A percentile compares a stretch with the other conserved stretches of the same genome.
Conservation (phyloP, 208 protist genomes). For the Crithidia mellificae region DNA sequence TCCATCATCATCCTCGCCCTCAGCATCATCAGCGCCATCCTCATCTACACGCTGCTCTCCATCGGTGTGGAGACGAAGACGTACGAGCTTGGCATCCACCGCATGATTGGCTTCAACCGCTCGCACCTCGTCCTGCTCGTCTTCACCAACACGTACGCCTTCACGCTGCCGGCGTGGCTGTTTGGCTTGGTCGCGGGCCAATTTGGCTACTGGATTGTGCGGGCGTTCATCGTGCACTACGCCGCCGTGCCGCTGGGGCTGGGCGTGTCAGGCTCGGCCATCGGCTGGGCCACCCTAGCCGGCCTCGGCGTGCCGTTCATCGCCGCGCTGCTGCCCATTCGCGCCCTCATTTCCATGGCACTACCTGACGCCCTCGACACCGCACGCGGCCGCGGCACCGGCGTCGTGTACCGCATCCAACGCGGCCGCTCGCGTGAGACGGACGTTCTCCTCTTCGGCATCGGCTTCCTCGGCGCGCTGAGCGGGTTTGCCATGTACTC, state of each 20-base stretch:
- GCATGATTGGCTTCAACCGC: conserved; percentile 89
- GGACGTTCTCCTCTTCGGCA: conserved; percentile 34
- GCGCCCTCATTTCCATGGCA: conserved; percentile 54
- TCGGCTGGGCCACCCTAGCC: conserved; percentile 70
- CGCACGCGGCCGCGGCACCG: conserved; percentile 37
- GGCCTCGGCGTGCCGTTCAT: conserved; percentile 85
- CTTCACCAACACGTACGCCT: conserved; percentile 64
- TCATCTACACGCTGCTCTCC: conserved; percentile 95
- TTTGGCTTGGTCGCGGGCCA: conserved; percentile 78
- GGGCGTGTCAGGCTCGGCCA: conserved; percentile 33
- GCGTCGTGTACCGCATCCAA: conserved; percentile 80
- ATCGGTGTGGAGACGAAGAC: conserved; percentile 89
- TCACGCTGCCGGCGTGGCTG: conserved; percentile 80
- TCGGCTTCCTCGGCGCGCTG: conserved; percentile 55
- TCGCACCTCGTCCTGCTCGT: conserved; percentile 53
- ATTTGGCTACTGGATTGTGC: conserved; percentile 45
- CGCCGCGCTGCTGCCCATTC: conserved; percentile 88
- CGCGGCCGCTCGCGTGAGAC: conserved; percentile 30
- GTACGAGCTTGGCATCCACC: conserved; percentile 93
- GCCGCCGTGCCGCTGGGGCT: conserved; percentile 39
- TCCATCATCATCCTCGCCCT: conserved; percentile 87
- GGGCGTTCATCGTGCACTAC: conserved; percentile 33
- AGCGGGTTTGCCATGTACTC: conserved; percentile 91
- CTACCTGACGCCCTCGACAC: conserved; percentile 89
- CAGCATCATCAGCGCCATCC: conserved; percentile 75